phyloP scores from a whole-genome alignment of 2,329 filamentous ascomycete genomes.

The Diaporthe ampelina region DNA sequence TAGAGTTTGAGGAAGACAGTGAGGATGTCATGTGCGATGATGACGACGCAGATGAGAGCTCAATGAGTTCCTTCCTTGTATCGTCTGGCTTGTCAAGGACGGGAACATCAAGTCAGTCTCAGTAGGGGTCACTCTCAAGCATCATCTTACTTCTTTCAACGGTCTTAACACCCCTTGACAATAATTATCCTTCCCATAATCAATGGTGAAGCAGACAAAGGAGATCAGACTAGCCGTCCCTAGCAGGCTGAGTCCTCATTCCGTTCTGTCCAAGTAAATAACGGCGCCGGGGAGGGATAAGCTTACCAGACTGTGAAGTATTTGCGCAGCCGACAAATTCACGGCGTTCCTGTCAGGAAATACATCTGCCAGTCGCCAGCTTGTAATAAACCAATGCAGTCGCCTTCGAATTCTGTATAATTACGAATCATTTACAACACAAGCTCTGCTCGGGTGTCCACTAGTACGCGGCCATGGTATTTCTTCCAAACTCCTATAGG shows the following conservation, averaged over 20 bases:
- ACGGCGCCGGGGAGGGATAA: neutral
- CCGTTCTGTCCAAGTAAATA: neutral
- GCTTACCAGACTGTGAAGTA: neutral
- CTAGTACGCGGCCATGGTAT: no score
- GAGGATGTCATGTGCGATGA: neutral
- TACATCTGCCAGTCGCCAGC: neutral
- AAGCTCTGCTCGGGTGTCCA: no score
- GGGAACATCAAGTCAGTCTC: neutral
- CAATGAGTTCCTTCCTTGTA: neutral
- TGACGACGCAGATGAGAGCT: neutral
- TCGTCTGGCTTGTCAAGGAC: neutral
- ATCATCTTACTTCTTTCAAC: neutral
- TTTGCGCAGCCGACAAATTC: neutral
- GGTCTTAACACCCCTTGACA: no score
- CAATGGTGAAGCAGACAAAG: neutral
- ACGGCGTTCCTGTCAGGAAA: no score
- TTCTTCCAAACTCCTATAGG: no score
- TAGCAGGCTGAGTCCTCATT: no score
- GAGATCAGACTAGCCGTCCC: no score
- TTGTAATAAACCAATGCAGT: no score
- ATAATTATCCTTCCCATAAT: neutral
- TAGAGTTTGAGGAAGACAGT: neutral
- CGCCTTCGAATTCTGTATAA: neutral
- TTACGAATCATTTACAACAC: neutral
- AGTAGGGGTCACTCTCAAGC: neutral